Evolutionary conservation across 352 stramenopile genomes (phyloP), one percentile per base, ranked within the genome.

Genomic region (Aphanomyces euteiches): DNA sequence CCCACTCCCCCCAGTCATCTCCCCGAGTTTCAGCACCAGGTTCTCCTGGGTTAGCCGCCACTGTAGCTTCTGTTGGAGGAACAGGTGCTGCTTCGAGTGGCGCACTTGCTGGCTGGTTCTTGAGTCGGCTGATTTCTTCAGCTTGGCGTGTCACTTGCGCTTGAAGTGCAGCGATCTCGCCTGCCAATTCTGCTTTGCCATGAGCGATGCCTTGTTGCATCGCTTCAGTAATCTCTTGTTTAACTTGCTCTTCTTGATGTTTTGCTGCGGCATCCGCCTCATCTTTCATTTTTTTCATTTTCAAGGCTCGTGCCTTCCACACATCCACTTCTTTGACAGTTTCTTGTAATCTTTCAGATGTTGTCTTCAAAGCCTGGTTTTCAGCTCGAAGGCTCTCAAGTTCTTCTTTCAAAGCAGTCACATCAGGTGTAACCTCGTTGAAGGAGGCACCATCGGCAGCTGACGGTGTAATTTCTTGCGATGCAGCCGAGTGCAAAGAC

Each of bases 201-300:
- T 70, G 58, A 19, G 64, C 43, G 41, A 43, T 28, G 7, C 54
- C 54, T 19, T 37, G 28, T 40, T 61, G 5, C 19, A 39, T 40
- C 19, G 54, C 5, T 13, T 37, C 37, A n/a, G 21, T 5, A n/a
- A 61, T 41, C 15, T 28, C 7, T 17, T 12, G 28, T 6, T 40
- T 37, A 19, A 61, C 19, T 37, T 61, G 17, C 17, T 61, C 54
- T 13, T 61, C 54, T 28, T 61, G 54, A 7, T 40, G 19, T 36
- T 74, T 69, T 21, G 19, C 43, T 5, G 47, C 85, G 0, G 73
- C 61, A 57, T 93, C 83, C 13, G 82, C 74, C 19, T 88, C 67
- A 37, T 93, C 85, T 50, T 93, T 93, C 0, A 88, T 54, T 65
- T 93, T 93, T 57, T 93, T 93, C 85, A 93, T 93, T 61, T 90